These are phyloP conservation scores for Globisporangium carolinianum DNA, from an alignment of 352 stramenopile genomes.

Conservation along the genomic window DNA sequence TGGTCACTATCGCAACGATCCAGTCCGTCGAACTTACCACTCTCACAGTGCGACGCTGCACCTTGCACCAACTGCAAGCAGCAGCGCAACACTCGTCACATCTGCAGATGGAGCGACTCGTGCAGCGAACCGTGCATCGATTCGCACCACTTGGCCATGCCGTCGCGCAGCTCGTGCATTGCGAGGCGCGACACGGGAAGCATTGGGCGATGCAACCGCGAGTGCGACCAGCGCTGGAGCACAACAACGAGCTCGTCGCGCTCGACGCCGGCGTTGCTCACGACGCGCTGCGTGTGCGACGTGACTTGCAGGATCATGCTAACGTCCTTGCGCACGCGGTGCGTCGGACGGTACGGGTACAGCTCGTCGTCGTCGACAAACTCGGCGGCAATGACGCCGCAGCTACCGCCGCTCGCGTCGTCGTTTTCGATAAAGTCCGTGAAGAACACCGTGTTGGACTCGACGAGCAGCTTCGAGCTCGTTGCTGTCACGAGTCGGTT, in stretches of 20 bases:
- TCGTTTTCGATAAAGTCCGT: constrained; percentile 21
- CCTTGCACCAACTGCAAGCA: no score
- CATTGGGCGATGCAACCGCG: constrained; percentile 21
- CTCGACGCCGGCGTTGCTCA: constrained; percentile 13
- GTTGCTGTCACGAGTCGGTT: constrained; percentile 23
- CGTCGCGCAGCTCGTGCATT: constrained; percentile 4
- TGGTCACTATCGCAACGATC: no score
- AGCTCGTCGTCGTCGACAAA: constrained; percentile 32
- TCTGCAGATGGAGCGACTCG: neutral
- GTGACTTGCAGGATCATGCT: constrained; percentile 24
- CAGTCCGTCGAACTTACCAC: no score
- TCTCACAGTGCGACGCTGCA: no score
- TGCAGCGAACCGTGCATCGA: constrained; percentile 1
- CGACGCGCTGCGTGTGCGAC: constrained; percentile 9
- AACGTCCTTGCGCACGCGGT: constrained; percentile 36
- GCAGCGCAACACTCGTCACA: no score
- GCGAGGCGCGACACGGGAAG: constrained; percentile 12
- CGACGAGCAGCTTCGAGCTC: constrained; percentile 15
- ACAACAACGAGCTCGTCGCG: constrained; percentile 29
- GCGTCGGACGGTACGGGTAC: constrained; percentile 31
- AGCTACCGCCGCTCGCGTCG: constrained; percentile 20
- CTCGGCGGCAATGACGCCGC: constrained; percentile 32
- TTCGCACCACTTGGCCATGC: constrained; percentile 6
- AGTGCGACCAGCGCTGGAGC: constrained; percentile 36
- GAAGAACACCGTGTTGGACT: constrained; percentile 39